phyloP scores from a whole-genome alignment of 495 filamentous ascomycete genomes.

The Hyaloscypha finlandica region DNA sequence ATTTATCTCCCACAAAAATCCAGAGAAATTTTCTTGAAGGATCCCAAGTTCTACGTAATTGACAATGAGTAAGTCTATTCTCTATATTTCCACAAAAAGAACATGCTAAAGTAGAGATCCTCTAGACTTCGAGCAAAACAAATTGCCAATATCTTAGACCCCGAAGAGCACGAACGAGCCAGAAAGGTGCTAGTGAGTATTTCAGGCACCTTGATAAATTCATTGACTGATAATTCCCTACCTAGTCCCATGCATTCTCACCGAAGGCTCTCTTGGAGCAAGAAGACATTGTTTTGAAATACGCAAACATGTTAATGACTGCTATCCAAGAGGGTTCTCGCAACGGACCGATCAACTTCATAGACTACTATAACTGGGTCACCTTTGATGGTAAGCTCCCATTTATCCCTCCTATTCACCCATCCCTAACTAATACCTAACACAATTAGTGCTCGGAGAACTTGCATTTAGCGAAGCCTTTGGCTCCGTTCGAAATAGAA shows the following conservation, averaged over 20 bases:
- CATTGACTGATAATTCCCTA: background rate
- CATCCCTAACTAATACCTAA: too few relatives aligned
- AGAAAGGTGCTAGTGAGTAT: conserved; percentile 43
- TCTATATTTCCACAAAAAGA: too few relatives aligned
- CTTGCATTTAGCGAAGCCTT: conserved; percentile 55
- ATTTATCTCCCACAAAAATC: conserved; percentile 1
- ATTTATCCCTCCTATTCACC: conserved; percentile 41
- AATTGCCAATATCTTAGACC: conserved; percentile 1
- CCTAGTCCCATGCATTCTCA: conserved; percentile 51
- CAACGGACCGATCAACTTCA: conserved; percentile 41
- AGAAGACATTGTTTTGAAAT: conserved; percentile 44
- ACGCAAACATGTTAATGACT: conserved; percentile 48
- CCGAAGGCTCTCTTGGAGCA: conserved; percentile 49
- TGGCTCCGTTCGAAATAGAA: conserved; percentile 44
- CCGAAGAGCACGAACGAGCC: conserved; percentile 38
- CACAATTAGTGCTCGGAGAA: conserved; percentile 50
- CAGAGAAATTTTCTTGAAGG: background rate
- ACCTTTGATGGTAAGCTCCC: conserved; percentile 48
- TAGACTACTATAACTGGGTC: conserved; percentile 48
- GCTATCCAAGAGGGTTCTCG: conserved; percentile 25
- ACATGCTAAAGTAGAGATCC: too few relatives aligned
- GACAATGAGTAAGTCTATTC: conserved; percentile 6
- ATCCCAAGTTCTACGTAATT: background rate
- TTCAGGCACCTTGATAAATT: background rate
- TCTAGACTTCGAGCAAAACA: background rate